Evolutionary conservation across 1,284 basidiomycete species (phyloP), one percentile per base, ranked within the genome.

Genomic region (Waitea zeae): DNA sequence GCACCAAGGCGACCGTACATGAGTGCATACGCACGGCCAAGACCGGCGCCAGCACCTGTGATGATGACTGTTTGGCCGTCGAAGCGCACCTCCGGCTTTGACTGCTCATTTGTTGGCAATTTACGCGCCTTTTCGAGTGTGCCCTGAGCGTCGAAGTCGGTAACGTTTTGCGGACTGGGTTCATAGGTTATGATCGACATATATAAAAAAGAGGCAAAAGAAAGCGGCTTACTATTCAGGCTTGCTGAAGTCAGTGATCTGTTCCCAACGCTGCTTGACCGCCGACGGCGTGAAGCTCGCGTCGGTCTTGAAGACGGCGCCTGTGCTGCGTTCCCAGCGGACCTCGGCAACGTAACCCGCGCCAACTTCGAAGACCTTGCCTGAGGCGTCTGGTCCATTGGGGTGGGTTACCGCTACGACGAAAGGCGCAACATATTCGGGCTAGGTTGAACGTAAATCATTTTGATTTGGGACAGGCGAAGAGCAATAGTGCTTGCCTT

Each of bases 261-360:
- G 70, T 11, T 60, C 54, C 86, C 88, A 95, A 47, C 74, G 76
- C 33, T 70, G 65, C 50, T 84, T 83, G 29, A 90, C 71, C 33
- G 95, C 93, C 31, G 88, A 89, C 12, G 93, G 93, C 0, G 95
- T 97, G 57, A 95, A 97, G 20, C 70, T 74, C 11, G 71, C 62
- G 50, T 98, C 90, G 11, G 89, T 80, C 60, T 81, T 92, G 73
- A 93, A 97, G 34, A 93, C 64, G 17, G 70, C 66, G 26, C 87
- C 93, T 42, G 79, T 72, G 52, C 81, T 81, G 40, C 90, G 72
- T 59, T 98, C 87, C 81, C 90, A 96, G 42, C 95, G 72, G 38
- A 97, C 67, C 56, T 93, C 87, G 5, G 89, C 84, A 40, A 89
- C 67, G 54, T 79, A 98, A 9, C 93, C 95, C 33, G 87, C 95